A percentile compares a stretch with the other conserved stretches of the same genome.
phyloP scores from a whole-genome alignment of 2,329 filamentous ascomycete species.

The Teratosphaeria zuluensis region DNA sequence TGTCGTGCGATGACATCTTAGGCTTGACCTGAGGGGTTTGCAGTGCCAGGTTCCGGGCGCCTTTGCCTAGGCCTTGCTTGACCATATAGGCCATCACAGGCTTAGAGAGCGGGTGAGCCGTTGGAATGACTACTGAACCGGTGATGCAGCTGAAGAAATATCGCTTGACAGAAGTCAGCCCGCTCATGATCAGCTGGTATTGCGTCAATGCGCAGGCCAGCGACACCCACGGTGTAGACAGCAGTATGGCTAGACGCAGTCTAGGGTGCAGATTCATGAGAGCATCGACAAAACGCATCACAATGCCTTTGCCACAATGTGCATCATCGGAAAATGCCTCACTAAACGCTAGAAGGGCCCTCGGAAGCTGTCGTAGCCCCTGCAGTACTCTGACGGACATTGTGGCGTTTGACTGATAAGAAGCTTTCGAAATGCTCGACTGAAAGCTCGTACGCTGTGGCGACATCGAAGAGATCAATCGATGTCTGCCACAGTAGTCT shows the following conservation, averaged over 20 bases:
- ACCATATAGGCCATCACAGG: constrained; percentile 31
- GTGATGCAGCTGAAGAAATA: background rate
- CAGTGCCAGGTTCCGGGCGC: constrained; percentile 25
- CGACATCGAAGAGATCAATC: background rate
- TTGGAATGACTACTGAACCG: background rate
- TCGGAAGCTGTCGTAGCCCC: background rate
- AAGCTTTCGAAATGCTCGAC: background rate
- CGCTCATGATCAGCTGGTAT: background rate
- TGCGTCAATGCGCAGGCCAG: background rate
- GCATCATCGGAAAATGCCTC: background rate
- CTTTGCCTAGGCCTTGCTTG: constrained; percentile 5
- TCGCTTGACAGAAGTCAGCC: background rate
- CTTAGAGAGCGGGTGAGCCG: constrained; percentile 26
- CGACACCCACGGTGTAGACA: background rate
- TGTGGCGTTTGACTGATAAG: background rate
- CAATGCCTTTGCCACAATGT: background rate
- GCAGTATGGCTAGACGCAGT: background rate
- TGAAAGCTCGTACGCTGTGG: background rate
- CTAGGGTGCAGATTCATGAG: background rate
- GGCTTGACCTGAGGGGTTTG: constrained; percentile 17
- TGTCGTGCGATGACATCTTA: constrained; percentile 26
- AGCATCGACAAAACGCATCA: background rate
- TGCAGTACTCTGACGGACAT: background rate
- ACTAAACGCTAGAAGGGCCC: background rate
- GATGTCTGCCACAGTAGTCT: background rate